Evolutionary conservation across 768 basidiomycete species (phyloP).

Genomic region (Suillus ampliporus): DNA sequence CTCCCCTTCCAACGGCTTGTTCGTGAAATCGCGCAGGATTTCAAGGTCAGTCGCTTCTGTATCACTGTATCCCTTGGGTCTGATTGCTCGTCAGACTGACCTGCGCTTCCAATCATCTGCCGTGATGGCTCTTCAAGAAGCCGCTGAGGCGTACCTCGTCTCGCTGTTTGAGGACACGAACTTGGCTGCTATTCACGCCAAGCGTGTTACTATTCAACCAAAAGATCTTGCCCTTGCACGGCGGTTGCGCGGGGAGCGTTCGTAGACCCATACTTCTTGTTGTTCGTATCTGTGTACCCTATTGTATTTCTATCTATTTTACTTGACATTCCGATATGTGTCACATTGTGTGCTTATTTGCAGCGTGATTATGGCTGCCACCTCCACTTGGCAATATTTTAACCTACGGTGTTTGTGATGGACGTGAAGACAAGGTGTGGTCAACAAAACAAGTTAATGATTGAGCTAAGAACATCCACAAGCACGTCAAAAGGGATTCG

Average conservation of each 20-base stretch:
- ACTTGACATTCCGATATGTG: background rate
- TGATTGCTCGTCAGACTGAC: constrained; percentile 54
- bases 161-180: constrained; percentile 82
- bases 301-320: constrained; percentile 22
- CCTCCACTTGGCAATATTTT: background rate
- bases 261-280: constrained; percentile 41
- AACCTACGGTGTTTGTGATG: background rate
- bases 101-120: constrained; percentile 91
- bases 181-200: constrained; percentile 82
- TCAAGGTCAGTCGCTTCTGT: constrained; percentile 61
- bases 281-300: constrained; percentile 3
- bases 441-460: background rate
- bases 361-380: too few relatives aligned
- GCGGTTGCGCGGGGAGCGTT: constrained; percentile 78
- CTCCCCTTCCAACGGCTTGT: constrained; percentile 91
- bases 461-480: background rate
- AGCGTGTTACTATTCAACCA: constrained; percentile 81
- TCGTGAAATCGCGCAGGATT: constrained; percentile 90
- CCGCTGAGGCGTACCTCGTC: constrained; percentile 82
- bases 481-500: background rate
- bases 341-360: background rate
- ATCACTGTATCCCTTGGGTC: constrained; percentile 4
- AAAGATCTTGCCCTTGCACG: constrained; percentile 82
- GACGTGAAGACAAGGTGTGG: background rate
- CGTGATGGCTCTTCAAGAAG: constrained; percentile 87